These are phyloP conservation scores for Hymenoscyphus albidus DNA, from an alignment of 2,329 filamentous ascomycete species.

Conservation along the genomic window DNA sequence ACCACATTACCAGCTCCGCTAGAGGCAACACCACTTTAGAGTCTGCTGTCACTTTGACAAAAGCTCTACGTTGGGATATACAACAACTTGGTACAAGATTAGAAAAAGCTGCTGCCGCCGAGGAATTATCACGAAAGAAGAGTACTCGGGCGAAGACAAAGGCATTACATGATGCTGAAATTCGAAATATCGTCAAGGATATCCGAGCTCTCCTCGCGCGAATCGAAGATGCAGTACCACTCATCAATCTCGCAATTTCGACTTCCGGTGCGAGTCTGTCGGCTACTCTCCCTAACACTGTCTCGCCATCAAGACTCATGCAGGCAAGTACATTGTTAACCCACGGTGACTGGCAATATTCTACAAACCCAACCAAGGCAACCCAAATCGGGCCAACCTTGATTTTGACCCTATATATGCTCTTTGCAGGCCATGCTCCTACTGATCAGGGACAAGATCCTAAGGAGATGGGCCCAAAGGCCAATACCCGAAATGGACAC, in stretches of 20 bases:
- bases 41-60: slow-evolving; percentile 78
- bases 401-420: slow-evolving; percentile 86
- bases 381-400: slow-evolving; percentile 87
- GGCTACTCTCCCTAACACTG: slow-evolving; percentile 71
- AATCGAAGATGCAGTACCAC: slow-evolving; percentile 86
- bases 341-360: slow-evolving; percentile 80
- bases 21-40: slow-evolving; percentile 78
- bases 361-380: slow-evolving; percentile 55
- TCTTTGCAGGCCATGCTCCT: slow-evolving; percentile 73
- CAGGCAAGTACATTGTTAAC: slow-evolving; percentile 92
- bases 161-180: slow-evolving; percentile 57
- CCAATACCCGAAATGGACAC: slow-evolving; percentile 11
- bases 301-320: slow-evolving; percentile 84
- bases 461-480: neutral
- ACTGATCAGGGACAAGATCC: neutral
- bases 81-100: slow-evolving; percentile 73
- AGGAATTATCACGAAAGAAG: slow-evolving; percentile 48
- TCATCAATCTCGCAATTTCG: slow-evolving; percentile 90
- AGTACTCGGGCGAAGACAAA: slow-evolving; percentile 46
- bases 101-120: slow-evolving; percentile 62
- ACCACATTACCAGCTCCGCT: slow-evolving; percentile 48
- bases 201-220: slow-evolving; percentile 70
- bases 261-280: slow-evolving; percentile 87
- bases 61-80: slow-evolving; percentile 78
- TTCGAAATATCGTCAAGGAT: slow-evolving; percentile 66